Conservation (phyloP, 2,329 filamentous ascomycete species). For the Aspergillus sclerotialis region DNA sequence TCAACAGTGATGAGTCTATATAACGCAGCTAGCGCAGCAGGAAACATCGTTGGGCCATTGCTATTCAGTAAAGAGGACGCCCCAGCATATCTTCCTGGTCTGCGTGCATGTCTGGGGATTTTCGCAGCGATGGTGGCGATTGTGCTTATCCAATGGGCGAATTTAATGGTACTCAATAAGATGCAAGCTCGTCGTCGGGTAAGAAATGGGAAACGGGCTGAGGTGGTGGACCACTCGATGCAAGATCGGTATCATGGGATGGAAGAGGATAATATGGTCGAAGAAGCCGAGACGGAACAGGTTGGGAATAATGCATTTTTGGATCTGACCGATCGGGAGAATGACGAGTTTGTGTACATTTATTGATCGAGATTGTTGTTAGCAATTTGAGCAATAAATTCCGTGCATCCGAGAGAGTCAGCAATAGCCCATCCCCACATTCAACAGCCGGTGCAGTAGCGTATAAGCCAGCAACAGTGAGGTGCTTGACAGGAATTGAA, state of each 20-base stretch:
- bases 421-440: no score
- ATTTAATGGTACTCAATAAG: slow-evolving; percentile 49
- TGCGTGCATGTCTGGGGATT: slow-evolving; percentile 44
- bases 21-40: slow-evolving; percentile 55
- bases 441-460: no score
- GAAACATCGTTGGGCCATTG: slow-evolving; percentile 62
- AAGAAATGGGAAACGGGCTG: slow-evolving; percentile 53
- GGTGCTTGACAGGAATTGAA: no score
- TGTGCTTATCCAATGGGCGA: slow-evolving; percentile 48
- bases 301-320: slow-evolving; percentile 48
- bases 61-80: slow-evolving; percentile 54
- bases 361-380: slow-evolving; percentile 39
- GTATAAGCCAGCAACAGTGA: no score
- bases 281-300: slow-evolving; percentile 12
- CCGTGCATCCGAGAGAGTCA: no score
- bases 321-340: slow-evolving; percentile 59
- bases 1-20: slow-evolving; percentile 58
- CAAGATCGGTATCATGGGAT: slow-evolving; percentile 41
- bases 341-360: slow-evolving; percentile 62
- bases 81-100: slow-evolving; percentile 52
- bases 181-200: slow-evolving; percentile 50
- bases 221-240: slow-evolving; percentile 57
- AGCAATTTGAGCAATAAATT: no score
- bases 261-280: no score
- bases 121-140: slow-evolving; percentile 46